Evolutionary conservation across 495 filamentous ascomycete genomes (phyloP), one percentile per base, ranked within the genome.

Genomic region (Tuber borchii): DNA sequence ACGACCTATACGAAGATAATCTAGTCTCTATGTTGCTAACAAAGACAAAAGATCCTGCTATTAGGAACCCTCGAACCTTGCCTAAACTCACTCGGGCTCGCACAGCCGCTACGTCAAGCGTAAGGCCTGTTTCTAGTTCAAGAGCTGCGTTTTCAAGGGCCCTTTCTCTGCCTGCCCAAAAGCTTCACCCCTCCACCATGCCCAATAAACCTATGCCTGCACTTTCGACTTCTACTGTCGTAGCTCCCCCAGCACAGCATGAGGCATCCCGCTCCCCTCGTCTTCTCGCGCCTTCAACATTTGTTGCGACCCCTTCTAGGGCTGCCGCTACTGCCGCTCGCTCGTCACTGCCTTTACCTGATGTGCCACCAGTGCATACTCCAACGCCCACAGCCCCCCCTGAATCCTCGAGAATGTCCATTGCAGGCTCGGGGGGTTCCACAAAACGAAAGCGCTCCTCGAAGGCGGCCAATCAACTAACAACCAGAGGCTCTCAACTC

Each of bases 391-490:
- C 73, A 2, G 72, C 77, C 6, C 78, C 78, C 10, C 78, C 78
- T 4, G 78, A 79, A 39, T 79, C 78, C 19, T 79, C 78, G 20
- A 74, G 78, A 5, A 75, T 79, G 34, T 68, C 75, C 2, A 40
- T 69, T 43, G 17, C 31, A n/a, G n/a, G 65, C n/a, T 31, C 40
- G 0, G 69, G 69, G 34, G 75, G 68, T 46, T 31, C 26, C 3
- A 37, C n/a, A 44, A 79, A 79, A 37, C 77, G 78, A 16, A 79
- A 79, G 69, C 74, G 70, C 43, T 42, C 20, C n/a, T 16, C 46
- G 43, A 77, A 72, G 77, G 42, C 45, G 68, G 19, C 16, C 48
- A n/a, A 31, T 5, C 14, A 19, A 19, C 56, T 26, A 16, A 31
- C 56, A 6, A 12, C 26, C 26, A 31, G 26, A 16, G n/a, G 10